Conservation (phyloP, 176 grass and related monocot genomes). For the Echinochloa phyllopogon region DNA sequence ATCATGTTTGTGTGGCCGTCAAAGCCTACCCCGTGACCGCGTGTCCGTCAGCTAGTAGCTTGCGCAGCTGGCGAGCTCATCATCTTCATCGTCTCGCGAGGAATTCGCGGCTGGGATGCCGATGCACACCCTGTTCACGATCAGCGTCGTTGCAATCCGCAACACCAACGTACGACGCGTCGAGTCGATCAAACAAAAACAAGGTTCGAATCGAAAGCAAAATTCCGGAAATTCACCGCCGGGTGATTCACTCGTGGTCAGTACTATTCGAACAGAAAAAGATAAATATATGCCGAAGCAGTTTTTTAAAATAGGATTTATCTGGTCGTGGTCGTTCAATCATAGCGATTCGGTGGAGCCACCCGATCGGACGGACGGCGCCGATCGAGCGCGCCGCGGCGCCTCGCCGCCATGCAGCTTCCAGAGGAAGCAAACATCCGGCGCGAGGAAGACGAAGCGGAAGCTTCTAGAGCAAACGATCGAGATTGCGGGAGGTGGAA, state of each 20-base stretch:
- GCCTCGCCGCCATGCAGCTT: conserved; percentile 24
- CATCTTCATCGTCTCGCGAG: not conserved
- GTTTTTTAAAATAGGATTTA: not conserved
- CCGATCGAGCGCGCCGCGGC: not conserved
- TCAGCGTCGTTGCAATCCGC: not conserved
- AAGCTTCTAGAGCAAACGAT: not conserved
- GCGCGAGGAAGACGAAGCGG: not conserved
- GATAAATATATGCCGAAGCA: not conserved
- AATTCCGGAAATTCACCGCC: not conserved
- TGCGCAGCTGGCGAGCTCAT: conserved; percentile 33
- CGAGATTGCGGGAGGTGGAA: not conserved
- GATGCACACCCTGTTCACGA: not conserved
- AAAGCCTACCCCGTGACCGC: conserved; percentile 35
- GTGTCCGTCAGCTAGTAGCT: not conserved
- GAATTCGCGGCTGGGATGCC: not conserved
- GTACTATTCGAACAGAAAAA: not conserved
- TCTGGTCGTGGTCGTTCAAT: not conserved
- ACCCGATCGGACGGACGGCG: not conserved
- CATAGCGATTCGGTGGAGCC: not conserved
- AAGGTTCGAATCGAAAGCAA: not conserved
- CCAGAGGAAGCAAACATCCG: not conserved
- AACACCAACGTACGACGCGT: not conserved
- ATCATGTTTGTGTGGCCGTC: not conserved
- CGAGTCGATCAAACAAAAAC: not conserved
- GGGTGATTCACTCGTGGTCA: not conserved